Evolutionary conservation across 805 yeast genomes (phyloP).

Genomic region (Candida caryicola): DNA sequence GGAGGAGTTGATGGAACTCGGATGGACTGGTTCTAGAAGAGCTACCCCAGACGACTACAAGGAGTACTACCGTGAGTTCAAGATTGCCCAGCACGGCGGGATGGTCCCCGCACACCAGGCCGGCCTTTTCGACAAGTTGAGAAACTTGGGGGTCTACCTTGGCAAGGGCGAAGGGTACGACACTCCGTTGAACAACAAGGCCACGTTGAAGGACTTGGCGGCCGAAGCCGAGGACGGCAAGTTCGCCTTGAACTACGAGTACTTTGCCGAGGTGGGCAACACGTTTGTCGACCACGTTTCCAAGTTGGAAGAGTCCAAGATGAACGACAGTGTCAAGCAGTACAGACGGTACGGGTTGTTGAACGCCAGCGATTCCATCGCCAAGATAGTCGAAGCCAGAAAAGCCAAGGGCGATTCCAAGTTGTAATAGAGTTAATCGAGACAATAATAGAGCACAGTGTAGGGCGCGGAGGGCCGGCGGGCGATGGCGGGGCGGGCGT

Average conservation of each 20-base stretch:
- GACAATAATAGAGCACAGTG: too few species aligned
- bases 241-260: constrained; percentile 56
- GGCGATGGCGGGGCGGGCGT: too few species aligned
- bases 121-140: constrained; percentile 62
- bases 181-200: constrained; percentile 48
- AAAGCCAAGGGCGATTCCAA: constrained; percentile 15
- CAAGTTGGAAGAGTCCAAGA: constrained; percentile 39
- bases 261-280: constrained; percentile 50
- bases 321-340: constrained; percentile 49
- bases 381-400: constrained; percentile 38
- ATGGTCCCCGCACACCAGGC: constrained; percentile 70
- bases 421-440: constrained; percentile 2
- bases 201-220: constrained; percentile 30
- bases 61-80: constrained; percentile 61
- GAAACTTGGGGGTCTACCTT: constrained; percentile 58
- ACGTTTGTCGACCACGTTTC: constrained; percentile 39
- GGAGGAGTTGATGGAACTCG: constrained; percentile 61
- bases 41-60: constrained; percentile 69
- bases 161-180: constrained; percentile 83
- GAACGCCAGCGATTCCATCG: constrained; percentile 42
- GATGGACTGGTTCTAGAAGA: constrained; percentile 94
- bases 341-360: constrained; percentile 68
- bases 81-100: constrained; percentile 68
- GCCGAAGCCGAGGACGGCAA: constrained; percentile 32
- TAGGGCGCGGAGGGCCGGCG: too few species aligned